Percentiles rank a stretch among this genome's conserved stretches.
Conservation (phyloP, 805 yeast species). For the Sungouiella thailandica region DNA sequence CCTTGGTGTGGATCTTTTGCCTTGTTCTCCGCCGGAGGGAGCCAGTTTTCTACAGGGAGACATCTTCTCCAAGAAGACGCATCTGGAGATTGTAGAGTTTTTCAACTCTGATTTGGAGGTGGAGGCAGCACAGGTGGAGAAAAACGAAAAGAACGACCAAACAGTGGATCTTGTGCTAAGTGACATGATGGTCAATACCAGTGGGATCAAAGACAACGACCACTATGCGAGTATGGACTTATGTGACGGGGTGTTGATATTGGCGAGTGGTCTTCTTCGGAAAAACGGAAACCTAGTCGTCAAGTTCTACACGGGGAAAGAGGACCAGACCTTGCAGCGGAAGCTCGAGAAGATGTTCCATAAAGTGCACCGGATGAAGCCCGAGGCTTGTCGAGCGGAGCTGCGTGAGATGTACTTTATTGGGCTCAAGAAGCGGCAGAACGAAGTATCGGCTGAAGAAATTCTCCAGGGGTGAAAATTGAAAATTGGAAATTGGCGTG, state of each 20-base stretch:
- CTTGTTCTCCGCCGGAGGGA: constrained; percentile 33
- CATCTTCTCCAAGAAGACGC: constrained; percentile 44
- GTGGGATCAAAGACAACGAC: constrained; percentile 77
- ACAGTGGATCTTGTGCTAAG: constrained; percentile 48
- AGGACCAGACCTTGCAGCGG: constrained; percentile 60
- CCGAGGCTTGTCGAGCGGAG: constrained; percentile 71
- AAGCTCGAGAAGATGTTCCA: constrained; percentile 56
- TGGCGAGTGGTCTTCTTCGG: constrained; percentile 66
- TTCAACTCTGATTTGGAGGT: constrained; percentile 30
- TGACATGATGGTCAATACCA: constrained; percentile 89
- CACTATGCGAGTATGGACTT: constrained; percentile 84
- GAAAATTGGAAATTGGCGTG: no score
- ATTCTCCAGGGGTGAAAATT: constrained; percentile 2
- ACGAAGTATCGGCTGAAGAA: constrained; percentile 5
- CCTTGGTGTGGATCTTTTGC: constrained; percentile 29
- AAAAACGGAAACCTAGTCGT: constrained; percentile 73
- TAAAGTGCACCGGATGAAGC: constrained; percentile 68
- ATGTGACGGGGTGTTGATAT: constrained; percentile 83
- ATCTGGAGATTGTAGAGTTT: constrained; percentile 46
- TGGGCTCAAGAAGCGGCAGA: constrained; percentile 45
- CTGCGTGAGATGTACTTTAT: constrained; percentile 82
- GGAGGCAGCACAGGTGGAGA: no score
- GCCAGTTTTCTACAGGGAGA: constrained; percentile 37
- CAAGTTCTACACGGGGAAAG: constrained; percentile 81
- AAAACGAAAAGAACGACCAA: no score